phyloP scores from a whole-genome alignment of 2,329 filamentous ascomycete genomes.

The Sporothrix protearum region DNA sequence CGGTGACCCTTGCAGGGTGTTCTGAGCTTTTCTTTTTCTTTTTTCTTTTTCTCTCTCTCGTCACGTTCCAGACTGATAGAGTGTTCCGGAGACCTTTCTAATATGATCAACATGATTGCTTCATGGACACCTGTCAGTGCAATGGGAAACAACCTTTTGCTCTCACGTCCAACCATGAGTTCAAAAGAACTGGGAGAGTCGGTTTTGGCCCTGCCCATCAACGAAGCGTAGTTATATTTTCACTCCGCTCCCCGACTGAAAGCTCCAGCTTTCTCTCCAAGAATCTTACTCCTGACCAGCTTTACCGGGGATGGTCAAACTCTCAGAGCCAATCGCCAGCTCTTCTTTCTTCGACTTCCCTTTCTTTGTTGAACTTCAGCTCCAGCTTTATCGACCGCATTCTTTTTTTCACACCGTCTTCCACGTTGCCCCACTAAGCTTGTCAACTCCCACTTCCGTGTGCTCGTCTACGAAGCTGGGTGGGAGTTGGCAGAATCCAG shows the following conservation, averaged over 20 bases:
- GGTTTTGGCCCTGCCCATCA: neutral
- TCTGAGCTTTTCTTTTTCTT: too few relatives aligned
- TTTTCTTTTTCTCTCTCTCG: too few relatives aligned
- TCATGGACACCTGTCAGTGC: neutral
- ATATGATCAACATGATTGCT: neutral
- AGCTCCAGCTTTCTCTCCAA: neutral
- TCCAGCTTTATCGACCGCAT: too few relatives aligned
- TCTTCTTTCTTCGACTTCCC: neutral
- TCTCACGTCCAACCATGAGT: neutral
- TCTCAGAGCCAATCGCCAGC: neutral
- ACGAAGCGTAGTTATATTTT: neutral
- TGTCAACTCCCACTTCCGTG: neutral
- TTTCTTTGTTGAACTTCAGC: too few relatives aligned
- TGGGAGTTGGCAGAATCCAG: conserved; percentile 33
- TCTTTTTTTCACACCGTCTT: neutral
- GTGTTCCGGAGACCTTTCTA: neutral
- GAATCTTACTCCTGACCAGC: neutral
- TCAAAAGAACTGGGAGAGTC: neutral
- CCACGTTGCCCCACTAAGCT: neutral
- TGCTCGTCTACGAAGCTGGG: conserved; percentile 15
- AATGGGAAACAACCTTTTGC: neutral
- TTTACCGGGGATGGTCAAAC: neutral
- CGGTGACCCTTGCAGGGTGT: too few relatives aligned
- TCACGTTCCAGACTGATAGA: too few relatives aligned
- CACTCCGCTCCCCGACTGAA: neutral